A percentile compares a stretch with the other conserved stretches of the same genome.
Evolutionary conservation across 129 eudicot genomes (phyloP).

Genomic region (Silybum marianum): DNA sequence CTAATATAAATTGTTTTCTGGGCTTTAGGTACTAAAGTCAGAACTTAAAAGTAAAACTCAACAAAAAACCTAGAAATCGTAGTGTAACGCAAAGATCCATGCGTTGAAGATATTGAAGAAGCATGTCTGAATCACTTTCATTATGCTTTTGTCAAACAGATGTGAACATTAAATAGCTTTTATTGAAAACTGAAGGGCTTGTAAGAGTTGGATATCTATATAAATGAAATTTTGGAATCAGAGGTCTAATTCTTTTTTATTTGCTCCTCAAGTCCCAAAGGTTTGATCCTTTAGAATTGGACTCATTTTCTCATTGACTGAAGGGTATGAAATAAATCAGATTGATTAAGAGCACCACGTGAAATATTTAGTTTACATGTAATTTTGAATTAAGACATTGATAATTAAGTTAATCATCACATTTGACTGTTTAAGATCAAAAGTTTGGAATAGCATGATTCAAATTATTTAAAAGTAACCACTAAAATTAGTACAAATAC

Average conservation of each 20-base stretch:
- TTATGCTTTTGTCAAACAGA: background rate
- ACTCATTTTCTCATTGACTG: background rate
- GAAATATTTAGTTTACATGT: background rate
- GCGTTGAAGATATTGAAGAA: background rate
- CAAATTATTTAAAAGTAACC: background rate
- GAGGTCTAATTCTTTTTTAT: background rate
- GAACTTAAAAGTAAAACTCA: background rate
- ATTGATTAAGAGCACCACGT: background rate
- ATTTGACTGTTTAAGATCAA: background rate
- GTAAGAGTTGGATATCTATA: constrained; percentile 5
- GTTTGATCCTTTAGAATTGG: background rate
- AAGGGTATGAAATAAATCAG: background rate
- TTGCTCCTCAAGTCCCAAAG: background rate
- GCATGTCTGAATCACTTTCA: background rate
- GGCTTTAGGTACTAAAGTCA: background rate
- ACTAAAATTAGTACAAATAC: background rate
- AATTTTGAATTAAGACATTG: background rate
- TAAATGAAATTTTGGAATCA: background rate
- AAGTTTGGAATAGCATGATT: background rate
- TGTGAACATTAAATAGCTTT: background rate
- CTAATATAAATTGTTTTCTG: background rate
- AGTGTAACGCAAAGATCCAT: background rate
- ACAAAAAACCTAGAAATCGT: background rate
- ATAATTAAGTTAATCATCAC: background rate
- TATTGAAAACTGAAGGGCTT: background rate